Evolutionary conservation across 768 basidiomycete species (phyloP), one percentile per base, ranked within the genome.

Genomic region (Boletus pseudopeckii): DNA sequence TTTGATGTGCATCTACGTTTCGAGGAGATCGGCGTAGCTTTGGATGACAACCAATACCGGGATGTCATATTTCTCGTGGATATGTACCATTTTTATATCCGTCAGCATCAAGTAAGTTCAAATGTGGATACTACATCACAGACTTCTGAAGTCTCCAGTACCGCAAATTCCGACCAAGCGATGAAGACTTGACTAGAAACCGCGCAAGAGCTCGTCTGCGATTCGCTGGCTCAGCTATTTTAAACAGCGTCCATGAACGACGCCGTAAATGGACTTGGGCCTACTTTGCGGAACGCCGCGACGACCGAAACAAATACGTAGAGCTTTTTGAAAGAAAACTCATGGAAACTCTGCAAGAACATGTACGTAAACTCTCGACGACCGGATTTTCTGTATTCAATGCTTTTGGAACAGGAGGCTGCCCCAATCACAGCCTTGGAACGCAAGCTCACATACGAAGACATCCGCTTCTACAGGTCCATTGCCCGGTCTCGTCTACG

Each of bases 391-490:
- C 9, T 13, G 2, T 46, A 32, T 13, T 54, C 18, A 59, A 34
- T 36, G 20, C 20, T 30, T 41, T 30, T 28, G 36, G 26, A 46
- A 44, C 48, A 88, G 86, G 85, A 87, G 53, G 50, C 70, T 36
- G 64, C 70, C 58, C 72, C 64, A 7, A 73, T 95, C 30, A 80
- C 85, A 43, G 75, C 71, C 1, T 73, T 98, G 51, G 97, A 99
- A 69, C 75, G 69, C 59, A 92, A 92, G 67, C 77, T 98, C 28
- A 80, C 85, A 0, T 98, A 98, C 61, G 92, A 96, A 69, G 97
- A 98, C 64, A 86, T 99, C 47, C 86, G 96, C 4, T 97, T 98
- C 72, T 99, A 98, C 73, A 85, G 97, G 32, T 98, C 94, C 4
- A 92, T 98, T 55, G 91, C 93, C 0, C 85, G 91, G 26, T 92